phyloP scores from a whole-genome alignment of 2,329 filamentous ascomycete genomes.

The Zasmidium cellare region DNA sequence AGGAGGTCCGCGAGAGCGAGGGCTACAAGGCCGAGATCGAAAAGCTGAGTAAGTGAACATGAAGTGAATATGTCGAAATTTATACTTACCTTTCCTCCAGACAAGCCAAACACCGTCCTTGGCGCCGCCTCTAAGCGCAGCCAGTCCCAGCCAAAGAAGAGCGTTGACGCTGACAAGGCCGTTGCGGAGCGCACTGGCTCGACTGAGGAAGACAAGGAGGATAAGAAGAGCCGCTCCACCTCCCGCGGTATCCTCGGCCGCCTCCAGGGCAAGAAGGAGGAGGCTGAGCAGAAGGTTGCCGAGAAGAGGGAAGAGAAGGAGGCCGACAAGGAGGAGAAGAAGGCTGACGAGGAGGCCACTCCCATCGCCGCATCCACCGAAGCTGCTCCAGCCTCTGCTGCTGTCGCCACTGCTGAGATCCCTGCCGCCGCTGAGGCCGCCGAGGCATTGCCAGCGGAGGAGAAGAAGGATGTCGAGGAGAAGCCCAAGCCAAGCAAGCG shows the following conservation, averaged over 20 bases:
- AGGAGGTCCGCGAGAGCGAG: slow-evolving; percentile 73
- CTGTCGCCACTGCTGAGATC: slow-evolving; percentile 29
- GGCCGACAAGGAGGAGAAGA: slow-evolving; percentile 43
- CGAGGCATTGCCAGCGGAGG: slow-evolving; percentile 39
- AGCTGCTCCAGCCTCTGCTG: slow-evolving; percentile 31
- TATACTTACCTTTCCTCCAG: slow-evolving; percentile 19
- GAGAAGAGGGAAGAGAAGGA: slow-evolving; percentile 47
- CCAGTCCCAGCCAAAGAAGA: slow-evolving; percentile 46
- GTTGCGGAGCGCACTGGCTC: slow-evolving; percentile 39
- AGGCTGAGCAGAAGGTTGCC: slow-evolving; percentile 43
- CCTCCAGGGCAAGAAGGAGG: slow-evolving; percentile 63
- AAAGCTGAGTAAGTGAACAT: slow-evolving; percentile 59
- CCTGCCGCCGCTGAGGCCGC: slow-evolving; percentile 31
- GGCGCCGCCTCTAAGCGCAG: slow-evolving; percentile 36
- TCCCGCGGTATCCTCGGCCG: slow-evolving; percentile 60
- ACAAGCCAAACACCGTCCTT: slow-evolving; percentile 38
- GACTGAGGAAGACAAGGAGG: slow-evolving; percentile 45
- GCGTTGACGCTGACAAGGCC: slow-evolving; percentile 43
- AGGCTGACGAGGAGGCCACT: slow-evolving; percentile 38
- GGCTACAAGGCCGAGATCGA: slow-evolving; percentile 85
- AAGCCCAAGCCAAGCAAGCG: slow-evolving; percentile 75
- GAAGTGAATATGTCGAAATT: slow-evolving; percentile 32
- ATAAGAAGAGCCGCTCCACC: slow-evolving; percentile 60
- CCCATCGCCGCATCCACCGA: slow-evolving; percentile 36
- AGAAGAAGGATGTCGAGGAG: slow-evolving; percentile 43